Evolutionary conservation across 176 grass and related monocot genomes (phyloP), one percentile per base, ranked within the genome.

Genomic region (Urochloa ruziziensis): DNA sequence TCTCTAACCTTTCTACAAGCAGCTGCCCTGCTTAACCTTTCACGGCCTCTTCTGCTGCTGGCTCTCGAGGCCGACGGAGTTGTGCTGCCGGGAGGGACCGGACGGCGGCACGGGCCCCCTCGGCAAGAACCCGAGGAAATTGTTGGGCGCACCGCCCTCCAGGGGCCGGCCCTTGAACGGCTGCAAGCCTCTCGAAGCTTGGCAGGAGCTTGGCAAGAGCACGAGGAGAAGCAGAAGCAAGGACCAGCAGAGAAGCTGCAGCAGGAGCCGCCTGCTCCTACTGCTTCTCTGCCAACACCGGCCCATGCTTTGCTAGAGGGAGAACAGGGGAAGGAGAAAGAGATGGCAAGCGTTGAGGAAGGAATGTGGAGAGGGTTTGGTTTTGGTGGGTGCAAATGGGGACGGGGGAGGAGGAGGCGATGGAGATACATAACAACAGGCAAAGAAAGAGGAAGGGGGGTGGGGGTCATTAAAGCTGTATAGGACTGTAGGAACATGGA

Each of bases 31-130:
- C 15, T 23, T 2, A 3, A 7, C 2, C 2, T 7, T 54, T 93
- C 79, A 88, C 21, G 89, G 89, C 29, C 62, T 71, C 64, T 58
- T 76, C 58, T 43, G 60, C 56, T 19, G 44, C 25, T 88, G 86
- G 70, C 77, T 87, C 66, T 90, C 83, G 34, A 91, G 70, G 80
- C 89, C 92, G 70, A 98, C 82, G 82, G 95, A 89, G 79, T 98
- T 93, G 89, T 98, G 95, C 83, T 86, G 81, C 90, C 84, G 78
- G 10, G 95, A 98, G 21, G 95, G 88, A 0, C 88, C 90, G 0
- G 95, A 95, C 17, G 90, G 92, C 60, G 90, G 92, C 54, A 90
- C 11, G 2, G 88, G 47, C 44, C 59, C 47, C 57, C 88, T 89
- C 29, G 95, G 95, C 89, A 98, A 24, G 82, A 90, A 95, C 30